These are phyloP conservation scores for Phascolomyces articulosus DNA, from an alignment of 371 early-diverging fungal species.

Conservation along the genomic window DNA sequence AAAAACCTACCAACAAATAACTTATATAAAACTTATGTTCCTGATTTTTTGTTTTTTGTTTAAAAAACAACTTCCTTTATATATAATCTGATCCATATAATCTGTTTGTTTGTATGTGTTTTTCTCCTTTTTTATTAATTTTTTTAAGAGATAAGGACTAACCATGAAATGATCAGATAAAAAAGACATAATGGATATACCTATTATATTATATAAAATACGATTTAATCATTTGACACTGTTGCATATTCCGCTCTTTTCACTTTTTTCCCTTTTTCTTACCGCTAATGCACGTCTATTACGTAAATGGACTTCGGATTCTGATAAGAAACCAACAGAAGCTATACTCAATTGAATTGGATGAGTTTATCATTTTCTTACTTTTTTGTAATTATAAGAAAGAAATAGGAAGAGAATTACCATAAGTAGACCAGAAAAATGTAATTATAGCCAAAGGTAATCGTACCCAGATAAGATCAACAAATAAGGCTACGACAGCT, in stretches of 20 bases:
- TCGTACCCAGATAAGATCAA: conserved; percentile 68
- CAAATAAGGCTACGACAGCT: conserved; percentile 70
- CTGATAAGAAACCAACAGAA: conserved; percentile 86
- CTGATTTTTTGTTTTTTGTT: too few species aligned
- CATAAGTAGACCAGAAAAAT: conserved; percentile 87
- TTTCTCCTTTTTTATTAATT: background rate
- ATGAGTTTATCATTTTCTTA: background rate
- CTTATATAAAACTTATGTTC: too few species aligned
- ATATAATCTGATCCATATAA: background rate
- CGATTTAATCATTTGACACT: background rate
- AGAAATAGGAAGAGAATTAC: conserved; percentile 37
- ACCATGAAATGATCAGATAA: conserved; percentile 91
- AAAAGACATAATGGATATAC: conserved; percentile 91
- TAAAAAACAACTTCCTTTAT: background rate
- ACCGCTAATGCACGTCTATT: conserved; percentile 86
- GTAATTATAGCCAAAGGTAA: conserved; percentile 70
- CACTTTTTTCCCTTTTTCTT: conserved; percentile 1
- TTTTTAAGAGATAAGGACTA: conserved; percentile 71
- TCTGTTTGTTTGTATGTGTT: background rate
- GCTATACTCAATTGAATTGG: conserved; percentile 60
- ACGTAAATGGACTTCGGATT: conserved; percentile 69
- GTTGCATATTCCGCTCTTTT: too few species aligned
- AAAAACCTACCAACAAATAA: too few species aligned
- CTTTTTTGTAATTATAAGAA: background rate
- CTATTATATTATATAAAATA: conserved; percentile 11